Conservation (phyloP, 345 rosid species). For the Camelina neglecta region DNA sequence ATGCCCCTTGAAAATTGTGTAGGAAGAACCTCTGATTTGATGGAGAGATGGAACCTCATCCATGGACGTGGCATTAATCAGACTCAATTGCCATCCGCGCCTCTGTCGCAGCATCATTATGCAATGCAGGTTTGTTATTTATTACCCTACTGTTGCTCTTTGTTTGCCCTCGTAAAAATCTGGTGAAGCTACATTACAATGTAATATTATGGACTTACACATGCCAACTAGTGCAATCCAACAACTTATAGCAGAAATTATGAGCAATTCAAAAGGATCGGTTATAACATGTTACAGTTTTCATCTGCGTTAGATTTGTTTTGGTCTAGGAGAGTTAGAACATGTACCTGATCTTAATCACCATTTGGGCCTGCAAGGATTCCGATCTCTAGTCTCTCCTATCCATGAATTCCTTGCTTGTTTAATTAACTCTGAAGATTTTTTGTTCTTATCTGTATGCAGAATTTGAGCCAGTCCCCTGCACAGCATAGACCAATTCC, state of each 20-base stretch:
- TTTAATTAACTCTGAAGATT: background rate
- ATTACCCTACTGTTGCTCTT: background rate
- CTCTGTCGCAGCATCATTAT: constrained; percentile 45
- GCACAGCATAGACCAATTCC: constrained; percentile 42
- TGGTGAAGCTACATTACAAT: constrained; percentile 10
- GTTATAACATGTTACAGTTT: background rate
- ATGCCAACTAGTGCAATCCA: background rate
- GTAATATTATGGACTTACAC: background rate
- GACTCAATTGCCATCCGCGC: constrained; percentile 40
- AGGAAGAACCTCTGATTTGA: constrained; percentile 39
- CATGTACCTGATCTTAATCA: constrained; percentile 4
- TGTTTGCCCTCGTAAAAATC: constrained; percentile 5
- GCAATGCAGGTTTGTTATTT: constrained; percentile 49
- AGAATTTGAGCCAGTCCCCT: constrained; percentile 49
- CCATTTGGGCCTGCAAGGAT: background rate
- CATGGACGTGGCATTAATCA: constrained; percentile 23
- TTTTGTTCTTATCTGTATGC: constrained; percentile 17
- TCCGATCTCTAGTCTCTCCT: too few relatives aligned
- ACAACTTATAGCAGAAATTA: background rate
- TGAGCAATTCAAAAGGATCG: background rate
- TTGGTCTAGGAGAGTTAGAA: constrained; percentile 7
- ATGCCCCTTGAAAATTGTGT: constrained; percentile 37
- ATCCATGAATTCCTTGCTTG: background rate
- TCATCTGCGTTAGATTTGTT: background rate
- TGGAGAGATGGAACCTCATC: constrained; percentile 44